Evolutionary conservation across 2,329 filamentous ascomycete genomes (phyloP).

Genomic region (Teratosphaeria viscida): DNA sequence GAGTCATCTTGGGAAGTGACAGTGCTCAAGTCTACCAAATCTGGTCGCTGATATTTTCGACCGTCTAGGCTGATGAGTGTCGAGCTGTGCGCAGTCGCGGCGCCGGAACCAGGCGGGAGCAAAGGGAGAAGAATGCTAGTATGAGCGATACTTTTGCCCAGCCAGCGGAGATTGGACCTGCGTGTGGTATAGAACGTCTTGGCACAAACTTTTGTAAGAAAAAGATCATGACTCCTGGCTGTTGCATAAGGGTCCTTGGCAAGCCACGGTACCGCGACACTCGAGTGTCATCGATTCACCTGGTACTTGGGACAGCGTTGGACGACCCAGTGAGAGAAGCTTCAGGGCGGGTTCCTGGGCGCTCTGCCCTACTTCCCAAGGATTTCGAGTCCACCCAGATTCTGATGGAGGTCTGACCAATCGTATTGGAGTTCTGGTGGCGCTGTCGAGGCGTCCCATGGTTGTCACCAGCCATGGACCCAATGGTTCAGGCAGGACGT

Average conservation of each 20-base stretch:
- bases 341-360: no score
- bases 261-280: not conserved
- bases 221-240: not conserved
- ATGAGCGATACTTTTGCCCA: not conserved
- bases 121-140: not conserved
- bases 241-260: not conserved
- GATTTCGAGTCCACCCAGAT: not conserved
- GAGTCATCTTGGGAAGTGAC: not conserved
- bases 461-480: not conserved
- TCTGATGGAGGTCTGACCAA: not conserved
- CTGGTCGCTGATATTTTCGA: not conserved
- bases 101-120: no score
- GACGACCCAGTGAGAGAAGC: no score
- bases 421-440: not conserved
- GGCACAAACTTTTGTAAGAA: no score
- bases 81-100: not conserved
- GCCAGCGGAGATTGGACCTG: not conserved
- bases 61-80: not conserved
- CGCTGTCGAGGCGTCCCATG: not conserved
- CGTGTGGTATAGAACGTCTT: not conserved
- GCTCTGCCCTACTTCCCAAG: not conserved
- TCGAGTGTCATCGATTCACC: not conserved
- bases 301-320: not conserved
- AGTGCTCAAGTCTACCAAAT: not conserved
- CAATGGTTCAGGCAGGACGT: not conserved